Base-by-base conservation (phyloP, 108 stramenopile genomes). In the Ochromonas danica region DNA sequence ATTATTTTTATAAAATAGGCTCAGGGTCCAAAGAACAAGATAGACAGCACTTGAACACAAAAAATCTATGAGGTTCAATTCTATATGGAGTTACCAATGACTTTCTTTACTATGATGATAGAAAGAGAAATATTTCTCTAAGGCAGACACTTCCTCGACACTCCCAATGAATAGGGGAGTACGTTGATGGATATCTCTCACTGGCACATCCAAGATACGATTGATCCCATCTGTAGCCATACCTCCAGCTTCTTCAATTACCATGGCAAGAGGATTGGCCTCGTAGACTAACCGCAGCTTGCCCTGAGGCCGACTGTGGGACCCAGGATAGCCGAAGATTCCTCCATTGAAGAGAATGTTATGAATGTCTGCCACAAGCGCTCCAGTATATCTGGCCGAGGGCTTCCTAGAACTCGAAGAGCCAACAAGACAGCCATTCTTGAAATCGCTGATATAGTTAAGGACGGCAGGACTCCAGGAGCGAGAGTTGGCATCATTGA, bases 251-350 rank as follows among this genome's bases (percentile, higher is more conserved):
- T 91, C 90, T 78, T 94, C 93, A 35, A 96, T 91, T 62, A 96
- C 71, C 81, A 94, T 83, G 33, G 90, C 93, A 61, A 94, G 90
- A 17, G 93, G 92, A 75, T 92, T 92, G 0, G 93, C 95, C 82
- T 96, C 95, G 87, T 95, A 96, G 35, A 94, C 90, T 78, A 96
- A 83, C 61, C 95, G 87, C 62, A 96, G 87, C 81, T 96, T 96
- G 27, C 93, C 94, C 40, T 88, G 91, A 51, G 93, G 90, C 10
- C 30, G 30, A 6, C 31, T 67, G 10, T 10, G 17, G 25, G 63
- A 31, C 33, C 63, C 63, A 27, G 85, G 85, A 78, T 86, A 86
- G 3, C 72, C 83, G 43, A 84, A 85, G 27, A 85, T 79, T 0
- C 84, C 84, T 22, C 84, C 84, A 25, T 81, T 1, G 27, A 43